Conservation (phyloP, 108 stramenopile species). For the Skeletonema marinoi region DNA sequence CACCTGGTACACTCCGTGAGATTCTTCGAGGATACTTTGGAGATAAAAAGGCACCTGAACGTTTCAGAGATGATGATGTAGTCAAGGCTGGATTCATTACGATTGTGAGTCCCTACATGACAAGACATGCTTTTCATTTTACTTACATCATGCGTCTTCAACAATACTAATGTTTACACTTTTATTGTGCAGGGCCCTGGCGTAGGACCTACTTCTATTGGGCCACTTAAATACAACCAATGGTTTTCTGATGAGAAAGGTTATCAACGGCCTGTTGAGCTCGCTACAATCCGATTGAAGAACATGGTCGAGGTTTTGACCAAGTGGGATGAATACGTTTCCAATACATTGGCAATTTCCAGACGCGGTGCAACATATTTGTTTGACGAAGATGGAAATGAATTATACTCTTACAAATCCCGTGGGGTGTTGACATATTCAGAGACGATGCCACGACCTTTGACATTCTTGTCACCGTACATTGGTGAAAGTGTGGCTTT, state of each 20-base stretch:
- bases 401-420: slow-evolving; percentile 56
- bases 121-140: background rate
- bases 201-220: slow-evolving; percentile 17
- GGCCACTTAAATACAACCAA: slow-evolving; percentile 33
- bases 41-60: slow-evolving; percentile 67
- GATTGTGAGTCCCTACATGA: slow-evolving; percentile 5
- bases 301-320: slow-evolving; percentile 72
- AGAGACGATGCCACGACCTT: slow-evolving; percentile 62
- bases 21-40: slow-evolving; percentile 74
- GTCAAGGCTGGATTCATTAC: slow-evolving; percentile 48
- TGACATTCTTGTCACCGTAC: slow-evolving; percentile 60
- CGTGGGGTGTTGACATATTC: slow-evolving; percentile 68
- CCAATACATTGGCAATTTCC: slow-evolving; percentile 45
- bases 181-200: background rate
- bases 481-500: slow-evolving; percentile 56
- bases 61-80: slow-evolving; percentile 54
- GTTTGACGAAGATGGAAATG: slow-evolving; percentile 49
- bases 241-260: slow-evolving; percentile 52
- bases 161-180: background rate
- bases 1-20: slow-evolving; percentile 66
- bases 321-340: slow-evolving; percentile 66
- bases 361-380: slow-evolving; percentile 65
- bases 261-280: slow-evolving; percentile 73
- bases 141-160: background rate
- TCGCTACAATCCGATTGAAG: slow-evolving; percentile 72